A percentile compares a stretch with the other conserved stretches of the same genome.
These are phyloP conservation scores for Candida pseudoglaebosa DNA, from an alignment of 805 yeast species.

Conservation along the genomic window DNA sequence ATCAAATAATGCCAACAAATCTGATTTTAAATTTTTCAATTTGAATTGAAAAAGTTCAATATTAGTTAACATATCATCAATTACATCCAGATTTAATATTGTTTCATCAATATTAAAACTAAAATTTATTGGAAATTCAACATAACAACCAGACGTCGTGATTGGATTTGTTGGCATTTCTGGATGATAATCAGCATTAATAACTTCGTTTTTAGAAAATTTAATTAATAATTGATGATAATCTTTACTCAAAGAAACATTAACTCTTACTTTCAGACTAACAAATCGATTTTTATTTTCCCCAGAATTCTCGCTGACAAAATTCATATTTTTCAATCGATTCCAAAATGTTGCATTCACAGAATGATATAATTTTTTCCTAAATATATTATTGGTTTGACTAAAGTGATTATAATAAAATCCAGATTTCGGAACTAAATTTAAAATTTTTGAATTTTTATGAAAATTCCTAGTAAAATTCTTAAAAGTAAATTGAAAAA, in stretches of 20 bases:
- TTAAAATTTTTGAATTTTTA: constrained; percentile 6
- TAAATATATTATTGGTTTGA: constrained; percentile 16
- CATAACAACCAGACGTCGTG: constrained; percentile 22
- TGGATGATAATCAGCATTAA: constrained; percentile 1
- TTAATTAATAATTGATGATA: constrained; percentile 17
- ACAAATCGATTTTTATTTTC: constrained; percentile 3
- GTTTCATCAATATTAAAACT: constrained; percentile 26
- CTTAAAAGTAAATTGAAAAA: neutral
- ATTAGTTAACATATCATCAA: constrained; percentile 55
- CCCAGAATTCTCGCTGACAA: neutral
- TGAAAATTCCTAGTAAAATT: constrained; percentile 2
- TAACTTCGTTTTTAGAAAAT: constrained; percentile 17
- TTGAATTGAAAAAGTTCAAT: constrained; percentile 44
- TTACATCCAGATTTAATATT: constrained; percentile 25
- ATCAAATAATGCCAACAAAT: constrained; percentile 44
- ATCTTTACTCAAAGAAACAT: constrained; percentile 25
- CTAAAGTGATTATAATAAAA: constrained; percentile 22
- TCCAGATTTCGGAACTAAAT: constrained; percentile 10
- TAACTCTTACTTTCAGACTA: constrained; percentile 20
- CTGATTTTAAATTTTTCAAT: constrained; percentile 40
- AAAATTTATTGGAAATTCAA: constrained; percentile 29
- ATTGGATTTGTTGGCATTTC: neutral
- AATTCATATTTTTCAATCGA: neutral
- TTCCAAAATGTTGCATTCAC: constrained; percentile 2
- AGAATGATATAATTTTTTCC: constrained; percentile 17